phyloP scores from a whole-genome alignment of 768 basidiomycete genomes.

The Dentipellis fragilis region DNA sequence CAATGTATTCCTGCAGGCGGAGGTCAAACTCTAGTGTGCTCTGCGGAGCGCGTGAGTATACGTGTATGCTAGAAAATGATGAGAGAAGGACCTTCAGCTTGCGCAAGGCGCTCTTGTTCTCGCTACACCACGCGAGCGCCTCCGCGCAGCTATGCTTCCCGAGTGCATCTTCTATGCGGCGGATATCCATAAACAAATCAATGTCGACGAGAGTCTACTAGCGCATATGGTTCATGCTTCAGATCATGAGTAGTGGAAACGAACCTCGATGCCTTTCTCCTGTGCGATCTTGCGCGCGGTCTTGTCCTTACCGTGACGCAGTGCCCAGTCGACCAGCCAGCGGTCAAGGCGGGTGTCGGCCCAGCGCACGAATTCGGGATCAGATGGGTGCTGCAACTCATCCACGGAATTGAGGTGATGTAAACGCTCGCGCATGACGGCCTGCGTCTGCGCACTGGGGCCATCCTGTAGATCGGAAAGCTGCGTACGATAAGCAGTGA shows the following conservation, averaged over 20 bases:
- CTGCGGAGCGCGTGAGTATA: conserved; percentile 29
- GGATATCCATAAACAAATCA: conserved; percentile 84
- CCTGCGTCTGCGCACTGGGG: conserved; percentile 46
- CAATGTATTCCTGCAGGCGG: conserved; percentile 92
- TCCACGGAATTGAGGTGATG: conserved; percentile 63
- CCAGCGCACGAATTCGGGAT: conserved; percentile 63
- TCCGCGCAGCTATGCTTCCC: conserved; percentile 69
- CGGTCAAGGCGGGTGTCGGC: conserved; percentile 72
- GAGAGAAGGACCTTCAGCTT: conserved; percentile 65
- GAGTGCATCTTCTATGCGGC: conserved; percentile 77
- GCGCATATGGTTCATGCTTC: conserved; percentile 7
- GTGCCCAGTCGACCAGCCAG: conserved; percentile 89
- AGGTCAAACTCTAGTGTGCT: conserved; percentile 94
- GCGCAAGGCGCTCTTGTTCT: conserved; percentile 86
- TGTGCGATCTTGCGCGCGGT: conserved; percentile 71
- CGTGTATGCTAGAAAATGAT: conserved; percentile 5
- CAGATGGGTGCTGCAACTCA: conserved; percentile 36
- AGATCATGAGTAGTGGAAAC: conserved; percentile 11
- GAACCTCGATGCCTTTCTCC: conserved; percentile 72
- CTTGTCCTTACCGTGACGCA: conserved; percentile 68
- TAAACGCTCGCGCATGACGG: conserved; percentile 65
- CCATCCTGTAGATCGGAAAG: conserved; percentile 40
- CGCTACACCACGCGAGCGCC: conserved; percentile 91
- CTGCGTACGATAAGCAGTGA: conserved; percentile 18
- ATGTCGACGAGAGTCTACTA: conserved; percentile 78